Evolutionary conservation across 306 rosid genomes (phyloP).

Genomic region (Chamaecrista fasciculata): DNA sequence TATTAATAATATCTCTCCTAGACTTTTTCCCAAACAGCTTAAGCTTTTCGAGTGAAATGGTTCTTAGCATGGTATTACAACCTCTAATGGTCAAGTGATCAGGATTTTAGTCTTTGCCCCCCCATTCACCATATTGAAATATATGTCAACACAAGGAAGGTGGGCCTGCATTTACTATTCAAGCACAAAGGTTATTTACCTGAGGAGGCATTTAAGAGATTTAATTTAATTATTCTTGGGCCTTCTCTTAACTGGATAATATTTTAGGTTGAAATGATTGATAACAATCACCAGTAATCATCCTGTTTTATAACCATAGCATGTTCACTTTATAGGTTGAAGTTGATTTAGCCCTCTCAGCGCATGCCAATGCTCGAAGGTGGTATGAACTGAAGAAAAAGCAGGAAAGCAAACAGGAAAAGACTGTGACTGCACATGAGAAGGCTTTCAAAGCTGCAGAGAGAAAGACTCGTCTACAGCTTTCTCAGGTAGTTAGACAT

Average conservation of each 20-base stretch:
- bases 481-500: constrained; percentile 64
- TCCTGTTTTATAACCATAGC: constrained; percentile 7
- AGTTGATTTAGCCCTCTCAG: constrained; percentile 89
- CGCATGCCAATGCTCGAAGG: constrained; percentile 94
- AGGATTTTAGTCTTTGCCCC: background rate
- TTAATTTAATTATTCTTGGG: background rate
- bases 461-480: constrained; percentile 91
- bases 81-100: background rate
- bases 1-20: background rate
- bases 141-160: background rate
- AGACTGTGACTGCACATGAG: constrained; percentile 88
- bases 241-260: background rate
- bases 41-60: background rate
- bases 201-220: background rate
- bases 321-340: constrained; percentile 59
- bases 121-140: background rate
- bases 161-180: background rate
- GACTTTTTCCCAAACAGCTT: background rate
- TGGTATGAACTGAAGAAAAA: constrained; percentile 96
- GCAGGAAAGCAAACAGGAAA: constrained; percentile 93
- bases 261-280: background rate
- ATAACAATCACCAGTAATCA: background rate
- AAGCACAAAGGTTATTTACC: background rate
- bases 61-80: background rate
- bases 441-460: constrained; percentile 98